Evolutionary conservation across 371 early-diverging fungal species (phyloP).

Genomic region (Gilbertella persicaria): DNA sequence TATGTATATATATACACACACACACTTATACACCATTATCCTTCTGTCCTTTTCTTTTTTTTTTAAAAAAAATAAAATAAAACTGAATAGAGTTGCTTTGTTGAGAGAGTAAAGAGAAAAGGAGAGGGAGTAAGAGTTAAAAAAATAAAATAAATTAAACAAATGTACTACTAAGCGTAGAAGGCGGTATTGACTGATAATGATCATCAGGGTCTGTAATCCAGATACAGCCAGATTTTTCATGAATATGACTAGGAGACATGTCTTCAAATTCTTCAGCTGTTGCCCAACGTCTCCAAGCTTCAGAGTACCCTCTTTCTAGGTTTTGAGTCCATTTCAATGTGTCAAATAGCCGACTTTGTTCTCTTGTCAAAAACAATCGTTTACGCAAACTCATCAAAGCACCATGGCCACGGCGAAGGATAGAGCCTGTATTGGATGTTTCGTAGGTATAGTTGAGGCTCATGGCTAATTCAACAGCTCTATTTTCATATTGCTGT

Average conservation of each 20-base stretch:
- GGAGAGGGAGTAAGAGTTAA: neutral
- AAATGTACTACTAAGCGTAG: no score
- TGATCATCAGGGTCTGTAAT: constrained; percentile 45
- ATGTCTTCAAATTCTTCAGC: constrained; percentile 62
- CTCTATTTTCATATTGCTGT: constrained; percentile 78
- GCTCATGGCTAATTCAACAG: constrained; percentile 68
- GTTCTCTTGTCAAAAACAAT: constrained; percentile 77
- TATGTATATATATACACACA: no score
- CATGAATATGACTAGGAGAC: neutral
- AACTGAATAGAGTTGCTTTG: no score
- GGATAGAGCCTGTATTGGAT: constrained; percentile 16
- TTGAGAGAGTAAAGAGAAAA: no score
- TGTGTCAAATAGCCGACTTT: constrained; percentile 84
- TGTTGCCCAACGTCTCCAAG: constrained; percentile 79
- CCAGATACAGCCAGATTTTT: constrained; percentile 48
- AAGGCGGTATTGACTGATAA: no score
- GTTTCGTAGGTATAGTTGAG: constrained; percentile 54
- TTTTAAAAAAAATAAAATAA: no score
- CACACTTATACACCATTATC: no score
- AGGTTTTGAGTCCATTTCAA: constrained; percentile 85
- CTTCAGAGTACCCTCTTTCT: constrained; percentile 73
- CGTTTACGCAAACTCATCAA: constrained; percentile 71
- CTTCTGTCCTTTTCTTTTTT: no score
- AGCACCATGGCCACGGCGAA: constrained; percentile 61
- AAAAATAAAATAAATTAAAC: neutral